These are phyloP conservation scores for Diaporthe helianthi DNA, from an alignment of 2,329 filamentous ascomycete species.

Conservation along the genomic window DNA sequence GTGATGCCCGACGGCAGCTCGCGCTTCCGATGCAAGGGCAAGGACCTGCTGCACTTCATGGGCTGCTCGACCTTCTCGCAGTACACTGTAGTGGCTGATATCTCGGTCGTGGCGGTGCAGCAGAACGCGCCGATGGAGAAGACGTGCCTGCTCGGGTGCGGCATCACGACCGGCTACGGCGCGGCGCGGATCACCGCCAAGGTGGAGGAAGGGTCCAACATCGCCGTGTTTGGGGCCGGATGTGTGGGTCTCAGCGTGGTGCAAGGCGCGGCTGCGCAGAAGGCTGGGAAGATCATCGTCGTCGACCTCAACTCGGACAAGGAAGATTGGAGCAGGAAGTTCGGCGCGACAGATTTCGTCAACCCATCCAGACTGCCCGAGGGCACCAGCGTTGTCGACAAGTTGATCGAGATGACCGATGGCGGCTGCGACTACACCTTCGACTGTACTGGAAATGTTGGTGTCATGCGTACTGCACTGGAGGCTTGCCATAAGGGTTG, in stretches of 20 bases:
- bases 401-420: constrained; percentile 96
- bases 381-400: constrained; percentile 84
- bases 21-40: constrained; percentile 92
- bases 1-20: constrained; percentile 97
- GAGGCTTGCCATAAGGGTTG: constrained; percentile 99
- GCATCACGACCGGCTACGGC: constrained; percentile 98
- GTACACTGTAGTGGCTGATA: constrained; percentile 98
- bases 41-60: constrained; percentile 98
- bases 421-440: constrained; percentile 99
- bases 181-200: constrained; percentile 92
- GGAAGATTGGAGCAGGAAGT: constrained; percentile 91
- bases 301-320: constrained; percentile 83
- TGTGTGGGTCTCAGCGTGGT: constrained; percentile 96
- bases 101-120: constrained; percentile 94
- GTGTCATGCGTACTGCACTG: constrained; percentile 92
- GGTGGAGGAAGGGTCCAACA: constrained; percentile 86
- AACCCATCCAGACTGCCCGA: constrained; percentile 80
- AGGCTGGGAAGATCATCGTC: constrained; percentile 78
- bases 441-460: constrained; percentile 97
- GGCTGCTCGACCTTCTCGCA: constrained; percentile 98
- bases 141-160: constrained; percentile 94
- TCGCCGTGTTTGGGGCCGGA: constrained; percentile 93
- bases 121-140: constrained; percentile 92
- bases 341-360: constrained; percentile 95
- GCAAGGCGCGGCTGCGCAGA: constrained; percentile 88